Evolutionary conservation across 805 yeast genomes (phyloP), one percentile per base, ranked within the genome.

Genomic region (Saturnispora saitoi): DNA sequence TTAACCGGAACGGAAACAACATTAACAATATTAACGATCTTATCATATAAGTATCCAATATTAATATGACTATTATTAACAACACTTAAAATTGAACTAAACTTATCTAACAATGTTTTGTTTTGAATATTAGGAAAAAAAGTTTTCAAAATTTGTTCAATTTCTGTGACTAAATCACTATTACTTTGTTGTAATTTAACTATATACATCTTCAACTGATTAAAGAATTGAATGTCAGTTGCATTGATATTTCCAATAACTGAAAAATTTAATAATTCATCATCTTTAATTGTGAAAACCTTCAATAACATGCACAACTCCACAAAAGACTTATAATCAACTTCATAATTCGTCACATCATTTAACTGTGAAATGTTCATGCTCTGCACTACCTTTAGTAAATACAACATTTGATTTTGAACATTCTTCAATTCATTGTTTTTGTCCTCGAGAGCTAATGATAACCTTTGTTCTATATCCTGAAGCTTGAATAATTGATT

Each of bases 341-440:
- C 24, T 8, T 29, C 15, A 29, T 10, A 9, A 14, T 17, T 17
- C 9, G 20, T 12, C 9, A 37, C n/a, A 6, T n/a, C 7, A 11
- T 37, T 37, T 11, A 37, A 22, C 11, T 20, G 14, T 10, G 41
- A 14, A 4, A 12, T 10, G 14, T 30, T 30, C n/a, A 26, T 14
- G 11, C 20, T 31, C 32, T 24, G 38, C 4, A 38, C n/a, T 17
- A 46, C 15, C n/a, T 46, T 46, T 8, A 43, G 17, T 20, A 46
- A 40, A 40, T 46, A 46, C 15, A 46, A 10, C 19, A 40, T 34
- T 41, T 46, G 43, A 17, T 46, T 46, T 40, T 46, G 44, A 3
- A 31, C 28, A 19, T 22, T 30, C 6, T 46, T 30, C n/a, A 46
- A 24, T 32, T 46, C 48, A 8, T 9, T 6, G 9, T 32, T 22